phyloP scores from a whole-genome alignment of 495 filamentous ascomycete species.

The Tuber melanosporum region DNA sequence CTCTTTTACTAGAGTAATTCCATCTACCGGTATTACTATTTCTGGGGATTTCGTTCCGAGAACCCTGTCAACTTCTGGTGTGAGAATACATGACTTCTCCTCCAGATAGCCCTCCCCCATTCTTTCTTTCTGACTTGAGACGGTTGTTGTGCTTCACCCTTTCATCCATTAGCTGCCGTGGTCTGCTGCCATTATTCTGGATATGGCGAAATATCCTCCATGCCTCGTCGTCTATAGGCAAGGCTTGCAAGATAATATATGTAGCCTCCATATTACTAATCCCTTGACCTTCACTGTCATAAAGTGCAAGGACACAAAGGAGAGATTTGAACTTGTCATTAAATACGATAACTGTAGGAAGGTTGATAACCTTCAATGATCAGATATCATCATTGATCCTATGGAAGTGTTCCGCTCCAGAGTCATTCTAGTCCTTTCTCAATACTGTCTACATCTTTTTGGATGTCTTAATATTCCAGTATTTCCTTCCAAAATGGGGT shows the following conservation, averaged over 20 bases:
- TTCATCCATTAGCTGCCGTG: not conserved
- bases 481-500: too few species aligned
- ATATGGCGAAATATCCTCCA: not conserved
- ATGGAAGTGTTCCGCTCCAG: not conserved
- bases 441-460: not conserved
- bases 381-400: not conserved
- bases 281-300: not conserved
- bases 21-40: not conserved
- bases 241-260: not conserved
- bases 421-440: not conserved
- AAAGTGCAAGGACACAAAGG: not conserved
- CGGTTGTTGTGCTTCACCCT: not conserved
- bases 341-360: not conserved
- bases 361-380: not conserved
- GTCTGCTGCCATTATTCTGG: not conserved
- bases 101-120: not conserved
- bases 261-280: not conserved
- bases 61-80: rapidly evolving
- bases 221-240: not conserved
- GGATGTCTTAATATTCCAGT: too few species aligned
- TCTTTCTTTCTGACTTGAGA: too few species aligned
- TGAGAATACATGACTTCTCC: not conserved
- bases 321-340: not conserved
- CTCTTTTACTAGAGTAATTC: not conserved
- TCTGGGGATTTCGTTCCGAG: rapidly evolving